Percentiles rank a stretch among this genome's conserved stretches.
Conservation (phyloP, 768 basidiomycete genomes). For the Epithele typhae region DNA sequence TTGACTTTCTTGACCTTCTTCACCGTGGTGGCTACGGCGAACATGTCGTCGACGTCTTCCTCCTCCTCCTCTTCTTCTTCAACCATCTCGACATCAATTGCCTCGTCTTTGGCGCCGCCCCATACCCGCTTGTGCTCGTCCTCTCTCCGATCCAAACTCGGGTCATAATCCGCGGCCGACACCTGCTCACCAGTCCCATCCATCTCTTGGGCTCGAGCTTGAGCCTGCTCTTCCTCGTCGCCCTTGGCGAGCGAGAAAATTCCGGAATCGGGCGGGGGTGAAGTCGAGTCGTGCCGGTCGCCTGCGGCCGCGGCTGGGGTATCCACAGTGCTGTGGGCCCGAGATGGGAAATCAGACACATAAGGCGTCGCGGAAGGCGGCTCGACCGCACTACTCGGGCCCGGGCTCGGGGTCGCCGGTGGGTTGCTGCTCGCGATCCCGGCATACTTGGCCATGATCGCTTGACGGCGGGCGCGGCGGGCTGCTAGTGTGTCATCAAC, state of each 20-base stretch:
- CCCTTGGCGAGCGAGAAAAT: slow-evolving; percentile 68
- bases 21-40: slow-evolving; percentile 53
- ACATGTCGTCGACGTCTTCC: slow-evolving; percentile 95
- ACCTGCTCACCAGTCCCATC: slow-evolving; percentile 60
- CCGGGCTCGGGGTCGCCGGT: slow-evolving; percentile 48
- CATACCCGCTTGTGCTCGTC: slow-evolving; percentile 73
- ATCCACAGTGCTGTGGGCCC: slow-evolving; percentile 43
- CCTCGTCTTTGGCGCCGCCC: slow-evolving; percentile 35
- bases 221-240: slow-evolving; percentile 46
- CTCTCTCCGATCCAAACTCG: slow-evolving; percentile 74
- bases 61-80: slow-evolving; percentile 51
- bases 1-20: slow-evolving; percentile 58
- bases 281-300: slow-evolving; percentile 46
- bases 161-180: slow-evolving; percentile 92
- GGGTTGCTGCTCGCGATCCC: slow-evolving; percentile 41
- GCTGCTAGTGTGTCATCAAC: slow-evolving; percentile 63
- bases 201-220: slow-evolving; percentile 41
- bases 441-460: slow-evolving; percentile 75
- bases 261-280: slow-evolving; percentile 47
- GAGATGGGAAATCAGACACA: slow-evolving; percentile 61
- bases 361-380: slow-evolving; percentile 57
- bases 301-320: slow-evolving; percentile 24
- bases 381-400: slow-evolving; percentile 70
- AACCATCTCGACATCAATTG: slow-evolving; percentile 40
- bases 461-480: slow-evolving; percentile 66